Conservation (phyloP, 208 protist genomes). For the Porcisia deanei region DNA sequence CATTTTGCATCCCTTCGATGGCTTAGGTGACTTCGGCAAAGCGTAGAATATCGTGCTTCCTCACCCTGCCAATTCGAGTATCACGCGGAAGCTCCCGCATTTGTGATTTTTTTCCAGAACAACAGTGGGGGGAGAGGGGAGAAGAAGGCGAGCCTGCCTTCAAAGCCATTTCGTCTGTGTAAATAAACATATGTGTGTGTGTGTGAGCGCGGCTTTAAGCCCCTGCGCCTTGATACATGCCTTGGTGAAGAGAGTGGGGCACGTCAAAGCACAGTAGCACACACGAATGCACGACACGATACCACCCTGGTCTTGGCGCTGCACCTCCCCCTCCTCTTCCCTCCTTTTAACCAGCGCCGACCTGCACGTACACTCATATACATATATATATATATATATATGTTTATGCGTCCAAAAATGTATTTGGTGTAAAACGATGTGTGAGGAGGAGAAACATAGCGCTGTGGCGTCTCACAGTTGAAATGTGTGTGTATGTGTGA, state of each 20-base stretch:
- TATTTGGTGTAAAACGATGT: too few relatives aligned
- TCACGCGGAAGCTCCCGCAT: neutral
- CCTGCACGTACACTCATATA: neutral
- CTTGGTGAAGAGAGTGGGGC: conserved; percentile 8
- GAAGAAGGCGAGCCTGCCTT: neutral
- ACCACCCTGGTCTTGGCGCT: neutral
- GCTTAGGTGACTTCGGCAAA: too few relatives aligned
- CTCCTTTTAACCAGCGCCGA: neutral
- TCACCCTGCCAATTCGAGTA: neutral
- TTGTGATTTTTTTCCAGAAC: neutral
- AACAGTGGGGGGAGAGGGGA: neutral
- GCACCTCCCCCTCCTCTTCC: neutral
- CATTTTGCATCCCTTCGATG: too few relatives aligned
- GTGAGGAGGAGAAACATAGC: neutral
- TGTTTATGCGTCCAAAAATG: too few relatives aligned
- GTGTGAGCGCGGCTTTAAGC: too few relatives aligned
- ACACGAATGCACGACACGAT: neutral
- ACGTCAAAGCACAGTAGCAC: neutral
- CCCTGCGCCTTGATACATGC: neutral
- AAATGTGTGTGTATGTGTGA: neutral
- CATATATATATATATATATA: too few relatives aligned
- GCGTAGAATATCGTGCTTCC: too few relatives aligned
- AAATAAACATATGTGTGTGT: neutral
- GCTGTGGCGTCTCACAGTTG: neutral
- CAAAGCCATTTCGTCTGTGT: neutral